phyloP scores from a whole-genome alignment of 2,329 filamentous ascomycete species.

The Polytolypa hystricis region DNA sequence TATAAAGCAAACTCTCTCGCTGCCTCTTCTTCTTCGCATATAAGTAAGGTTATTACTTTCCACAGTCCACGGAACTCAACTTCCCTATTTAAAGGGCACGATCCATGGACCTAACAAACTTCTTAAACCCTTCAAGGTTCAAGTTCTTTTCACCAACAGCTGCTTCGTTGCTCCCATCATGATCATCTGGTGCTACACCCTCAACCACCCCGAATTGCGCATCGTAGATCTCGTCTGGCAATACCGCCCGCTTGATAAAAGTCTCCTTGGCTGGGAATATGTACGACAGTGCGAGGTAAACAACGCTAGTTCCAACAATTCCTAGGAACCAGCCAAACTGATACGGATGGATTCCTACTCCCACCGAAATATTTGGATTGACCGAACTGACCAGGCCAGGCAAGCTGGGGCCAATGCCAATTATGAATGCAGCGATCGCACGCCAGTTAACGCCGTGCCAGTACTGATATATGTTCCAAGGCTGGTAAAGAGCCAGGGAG shows the following conservation, averaged over 20 bases:
- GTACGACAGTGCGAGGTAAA: constrained; percentile 44
- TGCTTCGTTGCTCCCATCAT: neutral
- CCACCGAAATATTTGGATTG: constrained; percentile 25
- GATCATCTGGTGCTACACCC: neutral
- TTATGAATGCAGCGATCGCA: constrained; percentile 46
- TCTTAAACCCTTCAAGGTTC: no score
- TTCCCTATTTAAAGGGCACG: neutral
- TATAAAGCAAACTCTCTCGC: neutral
- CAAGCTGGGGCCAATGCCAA: constrained; percentile 45
- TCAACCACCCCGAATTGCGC: neutral
- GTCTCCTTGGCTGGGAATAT: constrained; percentile 41
- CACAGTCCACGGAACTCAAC: neutral
- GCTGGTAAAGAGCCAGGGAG: constrained; percentile 42
- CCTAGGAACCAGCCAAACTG: constrained; percentile 57
- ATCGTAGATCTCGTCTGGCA: constrained; percentile 28
- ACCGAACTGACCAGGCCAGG: constrained; percentile 43
- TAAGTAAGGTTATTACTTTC: neutral
- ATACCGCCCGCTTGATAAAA: constrained; percentile 30
- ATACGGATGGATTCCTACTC: constrained; percentile 46
- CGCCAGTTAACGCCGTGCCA: constrained; percentile 47
- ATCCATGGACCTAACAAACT: neutral
- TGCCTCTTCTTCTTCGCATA: neutral
- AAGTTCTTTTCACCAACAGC: neutral
- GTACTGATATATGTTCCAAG: constrained; percentile 41
- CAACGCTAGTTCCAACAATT: constrained; percentile 44